Base-by-base conservation (phyloP, 73 alveolate species). In the Uronychia binucleata region DNA sequence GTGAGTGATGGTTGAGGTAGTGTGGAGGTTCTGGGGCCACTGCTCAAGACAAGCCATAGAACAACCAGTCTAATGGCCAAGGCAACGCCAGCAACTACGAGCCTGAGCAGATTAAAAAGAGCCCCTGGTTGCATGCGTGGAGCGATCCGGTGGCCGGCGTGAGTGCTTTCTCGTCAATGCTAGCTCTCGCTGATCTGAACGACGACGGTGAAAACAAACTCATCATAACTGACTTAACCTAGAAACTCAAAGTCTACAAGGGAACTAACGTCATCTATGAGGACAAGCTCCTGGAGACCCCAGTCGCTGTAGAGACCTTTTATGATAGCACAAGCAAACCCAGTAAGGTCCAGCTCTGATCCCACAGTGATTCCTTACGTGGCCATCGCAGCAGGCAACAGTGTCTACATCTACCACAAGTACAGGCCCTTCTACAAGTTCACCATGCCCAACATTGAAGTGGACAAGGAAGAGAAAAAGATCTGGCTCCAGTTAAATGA, bases 351-450 rank as follows among this genome's bases (percentile, higher is more conserved):
- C 13, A 1, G 19, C 26, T 31, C 1, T 0, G 78, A 58, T 13
- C 31, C 28, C 11, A 80, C 82, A 31, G 86, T 87, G 80, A 76
- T 88, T 77, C 98, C 98, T 27, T 92, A 83, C 77, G 87, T 97
- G 82, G 99, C 99, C 0, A 96, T 97, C 13, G 99, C 99, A 14
- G 88, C 97, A 78, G 99, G 97, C 8, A 88, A 90, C 80, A 81
- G 92, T 80, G 84, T 94, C 75, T 84, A 60, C 92, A 91, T 94
- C 83, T 97, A 94, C 81, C 92, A 87, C 78, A 85, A 90, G 77
- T 91, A 93, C 82, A 81, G 90, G 84, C 97, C 97, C n/a, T 80
- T 77, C 67, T 91, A 83, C 85, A 91, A 94, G 81, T 95, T 94
- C 86, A 93, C 93, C 33, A 86, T 97, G 87, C 99, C 99, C 1